Evolutionary conservation across 2,329 filamentous ascomycete species (phyloP).

Genomic region (Zymoseptoria brevis): DNA sequence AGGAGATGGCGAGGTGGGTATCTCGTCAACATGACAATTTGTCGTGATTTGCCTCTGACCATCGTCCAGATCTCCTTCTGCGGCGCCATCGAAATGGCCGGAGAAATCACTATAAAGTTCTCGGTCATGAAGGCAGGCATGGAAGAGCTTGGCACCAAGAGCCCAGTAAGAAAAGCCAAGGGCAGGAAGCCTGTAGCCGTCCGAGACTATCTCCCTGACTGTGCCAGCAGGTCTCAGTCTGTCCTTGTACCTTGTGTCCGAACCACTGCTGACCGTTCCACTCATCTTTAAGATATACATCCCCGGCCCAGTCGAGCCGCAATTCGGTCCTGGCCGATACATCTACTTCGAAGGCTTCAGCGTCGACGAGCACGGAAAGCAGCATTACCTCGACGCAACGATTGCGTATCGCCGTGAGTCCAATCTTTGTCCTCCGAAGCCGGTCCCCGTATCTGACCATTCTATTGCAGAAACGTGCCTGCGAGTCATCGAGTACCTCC

Average conservation of each 20-base stretch:
- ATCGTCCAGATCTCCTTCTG: constrained; percentile 55
- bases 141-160: constrained; percentile 65
- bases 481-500: constrained; percentile 66
- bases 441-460: background rate
- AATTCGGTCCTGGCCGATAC: constrained; percentile 73
- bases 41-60: background rate
- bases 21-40: background rate
- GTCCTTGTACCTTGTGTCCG: no score
- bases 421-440: background rate
- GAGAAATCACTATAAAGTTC: constrained; percentile 84
- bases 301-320: constrained; percentile 78
- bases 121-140: constrained; percentile 77
- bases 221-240: no score
- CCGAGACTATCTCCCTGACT: no score
- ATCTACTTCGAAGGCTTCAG: constrained; percentile 86
- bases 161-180: constrained; percentile 38
- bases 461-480: constrained; percentile 29
- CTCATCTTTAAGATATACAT: constrained; percentile 53
- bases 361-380: constrained; percentile 80
- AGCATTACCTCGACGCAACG: constrained; percentile 80
- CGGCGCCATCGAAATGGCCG: constrained; percentile 84
- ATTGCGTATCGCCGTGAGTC: constrained; percentile 71
- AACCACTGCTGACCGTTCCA: no score
- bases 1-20: constrained; percentile 67
- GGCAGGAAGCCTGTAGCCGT: no score